Percentiles rank a stretch among this genome's conserved stretches.
Conservation (phyloP, 257 asterid genomes). For the Ballota nigra region DNA sequence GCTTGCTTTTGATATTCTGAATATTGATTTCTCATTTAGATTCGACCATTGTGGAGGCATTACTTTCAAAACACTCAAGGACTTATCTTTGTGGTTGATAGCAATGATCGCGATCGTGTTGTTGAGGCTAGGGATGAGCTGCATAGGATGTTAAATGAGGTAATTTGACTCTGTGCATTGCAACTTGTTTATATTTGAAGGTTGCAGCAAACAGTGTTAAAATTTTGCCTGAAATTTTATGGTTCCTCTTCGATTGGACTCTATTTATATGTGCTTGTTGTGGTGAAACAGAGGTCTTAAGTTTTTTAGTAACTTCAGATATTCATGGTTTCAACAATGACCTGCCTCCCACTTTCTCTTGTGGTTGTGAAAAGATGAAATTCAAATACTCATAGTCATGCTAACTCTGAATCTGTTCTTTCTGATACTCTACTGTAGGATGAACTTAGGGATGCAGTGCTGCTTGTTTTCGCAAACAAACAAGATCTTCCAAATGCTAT, state of each 20-base stretch:
- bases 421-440: conserved; percentile 23
- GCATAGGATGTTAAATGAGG: conserved; percentile 32
- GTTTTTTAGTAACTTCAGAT: not conserved
- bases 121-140: conserved; percentile 37
- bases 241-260: not conserved
- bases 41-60: conserved; percentile 36
- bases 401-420: not conserved
- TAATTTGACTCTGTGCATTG: not conserved
- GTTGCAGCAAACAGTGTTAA: not conserved
- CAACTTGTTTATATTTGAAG: not conserved
- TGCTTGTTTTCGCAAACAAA: conserved; percentile 70
- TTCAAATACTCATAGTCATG: not conserved
- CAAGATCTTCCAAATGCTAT: conserved; percentile 77
- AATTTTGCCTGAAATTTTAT: not conserved
- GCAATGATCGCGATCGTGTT: conserved; percentile 35
- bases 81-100: conserved; percentile 31
- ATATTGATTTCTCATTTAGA: not conserved
- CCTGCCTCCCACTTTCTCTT: not conserved
- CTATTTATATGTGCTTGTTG: not conserved
- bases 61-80: conserved; percentile 37
- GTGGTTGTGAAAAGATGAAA: not conserved
- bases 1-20: conserved; percentile 7
- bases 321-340: not conserved
- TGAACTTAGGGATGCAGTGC: conserved; percentile 71
- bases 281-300: not conserved